phyloP scores from a whole-genome alignment of 805 yeast species.

The Cyberlindnera subsufficiens region DNA sequence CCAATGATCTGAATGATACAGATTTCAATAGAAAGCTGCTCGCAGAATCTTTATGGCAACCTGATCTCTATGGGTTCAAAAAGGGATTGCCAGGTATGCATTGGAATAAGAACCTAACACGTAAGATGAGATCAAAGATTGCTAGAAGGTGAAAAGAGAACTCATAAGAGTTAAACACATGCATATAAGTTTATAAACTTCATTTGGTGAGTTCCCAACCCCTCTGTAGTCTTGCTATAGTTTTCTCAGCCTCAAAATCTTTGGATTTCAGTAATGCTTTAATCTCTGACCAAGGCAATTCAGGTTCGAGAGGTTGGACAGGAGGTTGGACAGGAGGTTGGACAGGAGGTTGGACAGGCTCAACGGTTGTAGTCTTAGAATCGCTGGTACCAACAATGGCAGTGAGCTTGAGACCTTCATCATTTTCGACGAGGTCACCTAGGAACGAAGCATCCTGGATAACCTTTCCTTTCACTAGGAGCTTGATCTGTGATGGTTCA shows the following conservation, averaged over 20 bases:
- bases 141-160: conserved; percentile 17
- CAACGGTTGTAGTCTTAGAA: not conserved
- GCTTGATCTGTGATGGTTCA: conserved; percentile 36
- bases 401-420: conserved; percentile 31
- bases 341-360: conserved; percentile 1
- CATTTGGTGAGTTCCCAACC: conserved; percentile 34
- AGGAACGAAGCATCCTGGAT: conserved; percentile 44
- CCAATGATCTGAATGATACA: conserved; percentile 18
- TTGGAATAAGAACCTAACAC: conserved; percentile 57
- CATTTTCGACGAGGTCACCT: conserved; percentile 22
- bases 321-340: no score
- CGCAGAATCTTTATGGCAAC: conserved; percentile 28
- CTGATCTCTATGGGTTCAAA: conserved; percentile 38
- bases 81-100: conserved; percentile 44
- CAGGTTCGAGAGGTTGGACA: not conserved
- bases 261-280: conserved; percentile 28
- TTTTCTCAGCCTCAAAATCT: conserved; percentile 26
- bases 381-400: conserved; percentile 29
- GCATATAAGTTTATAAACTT: not conserved
- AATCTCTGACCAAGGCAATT: conserved; percentile 42
- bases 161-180: not conserved
- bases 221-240: conserved; percentile 29
- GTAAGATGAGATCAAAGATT: conserved; percentile 40
- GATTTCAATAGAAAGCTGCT: conserved; percentile 22
- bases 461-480: conserved; percentile 58